phyloP scores from a whole-genome alignment of 1,284 basidiomycete genomes.

The Trichosporon faecale region DNA sequence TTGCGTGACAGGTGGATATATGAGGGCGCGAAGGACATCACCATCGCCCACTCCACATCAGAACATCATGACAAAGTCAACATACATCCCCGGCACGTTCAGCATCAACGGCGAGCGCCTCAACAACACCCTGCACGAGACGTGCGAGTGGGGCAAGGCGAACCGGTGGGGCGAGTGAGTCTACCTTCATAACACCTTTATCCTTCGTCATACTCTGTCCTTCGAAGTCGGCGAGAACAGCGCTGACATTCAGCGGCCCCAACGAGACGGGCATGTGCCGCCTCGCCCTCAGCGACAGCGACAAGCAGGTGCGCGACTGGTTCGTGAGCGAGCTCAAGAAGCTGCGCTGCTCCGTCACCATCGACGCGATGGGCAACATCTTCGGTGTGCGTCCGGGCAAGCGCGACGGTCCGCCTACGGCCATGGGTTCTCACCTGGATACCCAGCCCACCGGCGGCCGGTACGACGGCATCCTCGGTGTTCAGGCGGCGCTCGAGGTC shows the following conservation, averaged over 20 bases:
- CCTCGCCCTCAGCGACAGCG: constrained; percentile 38
- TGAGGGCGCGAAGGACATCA: neutral
- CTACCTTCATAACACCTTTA: too few relatives aligned
- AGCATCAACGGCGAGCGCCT: constrained; percentile 34
- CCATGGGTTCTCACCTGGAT: constrained; percentile 40
- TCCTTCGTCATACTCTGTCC: too few relatives aligned
- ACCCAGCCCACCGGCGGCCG: constrained; percentile 39
- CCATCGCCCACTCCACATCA: neutral
- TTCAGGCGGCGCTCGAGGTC: constrained; percentile 32
- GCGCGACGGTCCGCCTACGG: constrained; percentile 28
- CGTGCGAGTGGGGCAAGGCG: constrained; percentile 36
- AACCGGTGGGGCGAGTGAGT: constrained; percentile 23
- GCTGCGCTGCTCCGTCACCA: constrained; percentile 38
- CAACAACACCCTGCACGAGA: constrained; percentile 39
- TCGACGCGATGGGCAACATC: constrained; percentile 46
- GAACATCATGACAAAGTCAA: constrained; percentile 14
- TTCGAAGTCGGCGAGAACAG: neutral
- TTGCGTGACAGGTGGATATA: neutral
- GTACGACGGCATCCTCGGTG: constrained; percentile 41
- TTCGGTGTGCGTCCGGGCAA: constrained; percentile 35
- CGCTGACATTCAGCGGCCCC: neutral
- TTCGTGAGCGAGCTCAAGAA: constrained; percentile 33
- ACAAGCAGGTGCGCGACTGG: constrained; percentile 41
- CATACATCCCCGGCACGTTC: constrained; percentile 17
- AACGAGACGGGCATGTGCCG: constrained; percentile 29